Conservation (phyloP, 1,284 basidiomycete species). For the Phellopilus nigrolimitatus region DNA sequence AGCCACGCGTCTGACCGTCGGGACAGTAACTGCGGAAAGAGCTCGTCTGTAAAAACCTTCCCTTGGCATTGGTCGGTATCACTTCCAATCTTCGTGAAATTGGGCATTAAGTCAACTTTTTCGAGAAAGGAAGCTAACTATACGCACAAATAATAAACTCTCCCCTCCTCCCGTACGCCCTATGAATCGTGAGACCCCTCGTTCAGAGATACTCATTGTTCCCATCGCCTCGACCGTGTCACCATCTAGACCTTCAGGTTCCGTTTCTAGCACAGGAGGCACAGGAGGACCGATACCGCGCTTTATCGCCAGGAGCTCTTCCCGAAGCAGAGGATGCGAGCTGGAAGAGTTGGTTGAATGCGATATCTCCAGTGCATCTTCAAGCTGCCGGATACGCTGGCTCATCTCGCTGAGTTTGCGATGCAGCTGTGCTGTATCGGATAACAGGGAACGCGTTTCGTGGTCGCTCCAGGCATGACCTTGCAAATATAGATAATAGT, state of each 20-base stretch:
- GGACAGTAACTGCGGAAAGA: conserved; percentile 10
- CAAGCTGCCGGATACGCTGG: conserved; percentile 58
- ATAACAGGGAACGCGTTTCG: conserved; percentile 53
- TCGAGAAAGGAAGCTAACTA: neutral
- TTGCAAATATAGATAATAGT: conserved; percentile 4
- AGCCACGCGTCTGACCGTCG: conserved; percentile 17
- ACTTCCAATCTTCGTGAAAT: conserved; percentile 13
- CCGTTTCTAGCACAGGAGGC: neutral
- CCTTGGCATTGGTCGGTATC: neutral
- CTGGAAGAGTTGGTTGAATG: conserved; percentile 37
- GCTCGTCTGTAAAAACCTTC: conserved; percentile 8
- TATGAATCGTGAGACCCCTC: conserved; percentile 58
- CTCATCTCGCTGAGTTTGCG: conserved; percentile 55
- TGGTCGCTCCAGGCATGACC: conserved; percentile 25
- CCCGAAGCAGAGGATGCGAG: conserved; percentile 59
- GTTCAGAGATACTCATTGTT: conserved; percentile 56
- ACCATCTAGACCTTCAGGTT: conserved; percentile 30
- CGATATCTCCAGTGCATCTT: conserved; percentile 50
- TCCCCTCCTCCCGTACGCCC: conserved; percentile 63
- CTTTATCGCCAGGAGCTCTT: conserved; percentile 44
- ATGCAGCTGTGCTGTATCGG: conserved; percentile 71
- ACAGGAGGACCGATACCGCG: conserved; percentile 21
- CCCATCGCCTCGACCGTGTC: conserved; percentile 45
- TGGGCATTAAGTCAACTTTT: no score
- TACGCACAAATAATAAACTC: conserved; percentile 24